Evolutionary conservation across 2,329 filamentous ascomycete genomes (phyloP), one percentile per base, ranked within the genome.

Genomic region (Sclerotinia subarctica): DNA sequence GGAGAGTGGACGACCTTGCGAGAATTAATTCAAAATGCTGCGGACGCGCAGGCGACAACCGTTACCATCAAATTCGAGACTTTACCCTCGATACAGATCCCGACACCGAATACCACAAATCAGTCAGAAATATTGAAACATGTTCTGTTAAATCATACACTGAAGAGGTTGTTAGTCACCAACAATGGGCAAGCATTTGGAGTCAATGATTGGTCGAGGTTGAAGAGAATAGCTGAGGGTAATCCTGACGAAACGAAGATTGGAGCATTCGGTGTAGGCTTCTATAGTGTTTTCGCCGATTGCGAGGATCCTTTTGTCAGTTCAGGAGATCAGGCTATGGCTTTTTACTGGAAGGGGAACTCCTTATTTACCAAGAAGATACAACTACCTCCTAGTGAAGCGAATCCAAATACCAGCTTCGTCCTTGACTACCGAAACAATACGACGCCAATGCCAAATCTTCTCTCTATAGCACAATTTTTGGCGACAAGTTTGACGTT

Each of bases 301-400:
- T 99, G 94, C 78, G 96, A 99, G 79, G 93, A 97, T 74, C 95
- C 95, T 0, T 98, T 99, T 76, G 91, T 99, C 72, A 95, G 93
- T 73, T 98, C 94, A 0, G 95, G 95, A 0, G 87, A 85, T 70
- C 90, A 96, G 79, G 94, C 93, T 49, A 97, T 99, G 92, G 94
- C 94, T 0, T 99, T 99, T 77, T 99, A 97, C 81, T 99, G 95
- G 96, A 98, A 97, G 79, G 94, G 91, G n/a, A 98, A 98, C 78
- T 92, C 93, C 6, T 85, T 99, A 1, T 98, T 97, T 78, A 99
- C 96, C 32, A 90, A 94, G 74, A 92, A 93, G 73, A 84, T 95
- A 29, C 88, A 89, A 72, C 81, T 97, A 10, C 88, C 90, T 1
- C 83, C 87, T 57, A 86, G 86, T 32, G 85, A 93, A 75, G 80